A percentile compares a stretch with the other conserved stretches of the same genome.
These are phyloP conservation scores for Priceomyces fermenticarens DNA, from an alignment of 805 yeast genomes.

Conservation along the genomic window DNA sequence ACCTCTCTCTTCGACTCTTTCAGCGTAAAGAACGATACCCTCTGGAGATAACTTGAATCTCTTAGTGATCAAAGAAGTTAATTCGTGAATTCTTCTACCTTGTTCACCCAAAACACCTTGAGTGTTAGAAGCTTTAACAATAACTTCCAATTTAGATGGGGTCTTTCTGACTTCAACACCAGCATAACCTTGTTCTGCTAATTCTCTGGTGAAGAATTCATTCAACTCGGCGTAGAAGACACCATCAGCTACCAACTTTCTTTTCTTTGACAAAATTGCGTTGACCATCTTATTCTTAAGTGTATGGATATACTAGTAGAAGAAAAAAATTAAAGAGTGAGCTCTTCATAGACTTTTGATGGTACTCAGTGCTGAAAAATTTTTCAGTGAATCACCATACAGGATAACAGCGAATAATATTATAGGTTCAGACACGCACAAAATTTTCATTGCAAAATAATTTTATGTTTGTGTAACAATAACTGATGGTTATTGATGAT, in stretches of 20 bases:
- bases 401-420: too few relatives aligned
- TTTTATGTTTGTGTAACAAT: too few relatives aligned
- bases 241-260: constrained; percentile 99
- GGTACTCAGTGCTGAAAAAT: constrained; percentile 1
- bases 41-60: constrained; percentile 97
- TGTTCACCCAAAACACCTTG: constrained; percentile 98
- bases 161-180: constrained; percentile 99
- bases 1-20: constrained; percentile 99
- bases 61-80: constrained; percentile 95
- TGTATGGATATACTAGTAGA: background rate
- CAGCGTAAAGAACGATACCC: constrained; percentile 92
- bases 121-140: constrained; percentile 98
- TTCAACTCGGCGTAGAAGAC: constrained; percentile 99
- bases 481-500: too few relatives aligned
- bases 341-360: background rate
- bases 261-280: constrained; percentile 83
- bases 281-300: constrained; percentile 20
- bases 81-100: constrained; percentile 99
- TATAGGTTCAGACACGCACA: too few relatives aligned
- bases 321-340: constrained; percentile 1
- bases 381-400: background rate
- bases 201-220: constrained; percentile 99
- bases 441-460: too few relatives aligned
- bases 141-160: constrained; percentile 96
- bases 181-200: constrained; percentile 99